Conservation (phyloP, 495 filamentous ascomycete genomes). For the Beverwykella pulmonaria region DNA sequence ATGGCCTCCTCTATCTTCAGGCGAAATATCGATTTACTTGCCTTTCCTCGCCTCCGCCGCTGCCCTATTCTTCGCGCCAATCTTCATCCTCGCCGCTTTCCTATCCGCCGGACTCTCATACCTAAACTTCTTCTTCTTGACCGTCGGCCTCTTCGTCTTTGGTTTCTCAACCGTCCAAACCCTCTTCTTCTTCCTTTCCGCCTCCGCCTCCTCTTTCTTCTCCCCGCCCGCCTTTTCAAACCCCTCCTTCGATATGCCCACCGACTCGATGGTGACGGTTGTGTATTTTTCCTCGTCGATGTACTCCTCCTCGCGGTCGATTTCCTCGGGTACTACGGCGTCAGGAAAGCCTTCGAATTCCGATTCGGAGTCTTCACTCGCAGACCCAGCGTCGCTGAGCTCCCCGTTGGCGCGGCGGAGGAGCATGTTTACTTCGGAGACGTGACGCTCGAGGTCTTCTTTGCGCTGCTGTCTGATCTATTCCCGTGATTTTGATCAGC, state of each 20-base stretch:
- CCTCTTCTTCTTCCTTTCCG: slow-evolving; percentile 38
- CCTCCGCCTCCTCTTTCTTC: slow-evolving; percentile 41
- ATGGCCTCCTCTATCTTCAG: neutral
- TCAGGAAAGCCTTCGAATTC: slow-evolving; percentile 67
- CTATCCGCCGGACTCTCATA: slow-evolving; percentile 87
- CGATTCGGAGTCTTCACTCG: slow-evolving; percentile 49
- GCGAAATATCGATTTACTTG: neutral
- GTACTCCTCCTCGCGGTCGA: slow-evolving; percentile 90
- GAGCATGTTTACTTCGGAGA: slow-evolving; percentile 69
- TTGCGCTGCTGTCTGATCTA: slow-evolving; percentile 81
- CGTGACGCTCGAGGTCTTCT: slow-evolving; percentile 75
- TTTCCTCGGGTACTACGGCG: slow-evolving; percentile 26
- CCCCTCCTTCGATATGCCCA: slow-evolving; percentile 75
- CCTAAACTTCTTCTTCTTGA: slow-evolving; percentile 85
- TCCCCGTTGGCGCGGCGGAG: slow-evolving; percentile 54
- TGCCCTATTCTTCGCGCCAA: slow-evolving; percentile 18
- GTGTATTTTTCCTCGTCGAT: slow-evolving; percentile 95
- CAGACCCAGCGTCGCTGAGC: slow-evolving; percentile 48
- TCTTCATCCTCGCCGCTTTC: slow-evolving; percentile 62
- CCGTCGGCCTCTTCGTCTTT: slow-evolving; percentile 62
- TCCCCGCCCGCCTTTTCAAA: slow-evolving; percentile 56
- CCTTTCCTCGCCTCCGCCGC: slow-evolving; percentile 19
- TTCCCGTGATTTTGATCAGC: neutral
- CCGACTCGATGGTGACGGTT: slow-evolving; percentile 90
- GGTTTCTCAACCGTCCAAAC: slow-evolving; percentile 55